Percentiles rank a stretch among this genome's conserved stretches.
phyloP scores from a whole-genome alignment of 1,139 yeast species.

The Geotrichum europaeum region DNA sequence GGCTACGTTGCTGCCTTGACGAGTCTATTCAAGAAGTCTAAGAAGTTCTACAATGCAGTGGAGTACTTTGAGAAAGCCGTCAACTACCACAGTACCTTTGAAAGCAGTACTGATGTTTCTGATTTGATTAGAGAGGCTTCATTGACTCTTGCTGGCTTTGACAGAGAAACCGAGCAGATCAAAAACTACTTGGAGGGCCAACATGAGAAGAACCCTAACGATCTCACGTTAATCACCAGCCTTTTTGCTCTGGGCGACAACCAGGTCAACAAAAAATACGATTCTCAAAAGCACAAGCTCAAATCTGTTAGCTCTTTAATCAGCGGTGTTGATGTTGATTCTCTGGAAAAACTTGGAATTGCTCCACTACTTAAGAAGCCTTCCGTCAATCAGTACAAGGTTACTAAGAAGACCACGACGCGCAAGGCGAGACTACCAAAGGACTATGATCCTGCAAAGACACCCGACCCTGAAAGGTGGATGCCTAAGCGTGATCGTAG shows the following conservation, averaged over 20 bases:
- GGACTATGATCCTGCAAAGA: slow-evolving; percentile 37
- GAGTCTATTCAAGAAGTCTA: slow-evolving; percentile 42
- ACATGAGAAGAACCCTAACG: slow-evolving; percentile 9
- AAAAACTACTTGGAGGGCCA: slow-evolving; percentile 16
- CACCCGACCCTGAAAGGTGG: slow-evolving; percentile 77
- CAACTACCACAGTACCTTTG: slow-evolving; percentile 12
- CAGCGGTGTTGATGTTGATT: slow-evolving; percentile 38
- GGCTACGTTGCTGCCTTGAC: slow-evolving; percentile 43
- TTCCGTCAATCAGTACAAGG: slow-evolving; percentile 17
- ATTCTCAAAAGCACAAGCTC: slow-evolving; percentile 19
- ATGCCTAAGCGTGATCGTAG: slow-evolving; percentile 80
- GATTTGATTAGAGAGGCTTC: slow-evolving; percentile 25
- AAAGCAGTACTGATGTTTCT: slow-evolving; percentile 18
- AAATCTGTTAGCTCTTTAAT: slow-evolving; percentile 34
- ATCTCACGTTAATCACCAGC: slow-evolving; percentile 21
- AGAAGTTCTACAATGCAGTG: slow-evolving; percentile 17
- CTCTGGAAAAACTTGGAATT: slow-evolving; percentile 38
- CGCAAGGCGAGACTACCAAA: slow-evolving; percentile 38
- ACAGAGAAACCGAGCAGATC: slow-evolving; percentile 14
- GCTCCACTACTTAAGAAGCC: slow-evolving; percentile 33
- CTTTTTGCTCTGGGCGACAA: slow-evolving; percentile 23
- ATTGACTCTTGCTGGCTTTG: slow-evolving; percentile 19
- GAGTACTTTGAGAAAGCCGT: slow-evolving; percentile 14
- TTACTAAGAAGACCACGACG: slow-evolving; percentile 32
- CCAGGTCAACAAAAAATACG: slow-evolving; percentile 18